Percentiles rank a stretch among this genome's conserved stretches.
Conservation (phyloP, 140 eudicot species). For the Senecio squalidus region DNA sequence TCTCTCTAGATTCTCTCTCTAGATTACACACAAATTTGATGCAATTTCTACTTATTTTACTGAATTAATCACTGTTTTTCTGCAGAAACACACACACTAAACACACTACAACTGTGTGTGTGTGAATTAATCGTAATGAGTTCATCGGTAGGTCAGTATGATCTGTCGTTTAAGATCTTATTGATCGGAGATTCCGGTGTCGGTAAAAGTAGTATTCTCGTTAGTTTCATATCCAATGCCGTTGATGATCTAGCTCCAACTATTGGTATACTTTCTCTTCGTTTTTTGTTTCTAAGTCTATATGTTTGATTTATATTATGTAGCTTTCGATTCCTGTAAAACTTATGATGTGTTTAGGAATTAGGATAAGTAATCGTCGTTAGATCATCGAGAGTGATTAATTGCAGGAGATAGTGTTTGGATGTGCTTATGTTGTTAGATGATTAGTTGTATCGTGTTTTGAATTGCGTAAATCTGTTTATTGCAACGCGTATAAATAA, state of each 20-base stretch:
- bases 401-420: too few relatives aligned
- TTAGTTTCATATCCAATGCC: conserved; percentile 52
- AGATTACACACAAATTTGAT: conserved; percentile 7
- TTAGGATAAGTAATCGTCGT: too few relatives aligned
- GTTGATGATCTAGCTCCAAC: conserved; percentile 66
- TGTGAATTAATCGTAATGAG: conserved; percentile 31
- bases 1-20: too few relatives aligned
- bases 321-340: too few relatives aligned
- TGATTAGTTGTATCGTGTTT: too few relatives aligned
- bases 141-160: conserved; percentile 52
- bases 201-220: conserved; percentile 69
- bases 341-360: too few relatives aligned
- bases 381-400: too few relatives aligned
- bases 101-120: not conserved
- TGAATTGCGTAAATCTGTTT: not conserved
- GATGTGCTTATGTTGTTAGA: too few relatives aligned
- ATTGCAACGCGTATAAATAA: not conserved
- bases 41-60: conserved; percentile 11
- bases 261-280: conserved; percentile 34
- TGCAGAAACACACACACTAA: not conserved
- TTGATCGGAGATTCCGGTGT: conserved; percentile 71
- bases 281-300: not conserved
- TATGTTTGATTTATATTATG: not conserved
- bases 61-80: not conserved
- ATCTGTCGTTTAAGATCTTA: conserved; percentile 66